These are phyloP conservation scores for Salvia miltiorrhiza DNA, from an alignment of 257 asterid genomes.

Conservation along the genomic window DNA sequence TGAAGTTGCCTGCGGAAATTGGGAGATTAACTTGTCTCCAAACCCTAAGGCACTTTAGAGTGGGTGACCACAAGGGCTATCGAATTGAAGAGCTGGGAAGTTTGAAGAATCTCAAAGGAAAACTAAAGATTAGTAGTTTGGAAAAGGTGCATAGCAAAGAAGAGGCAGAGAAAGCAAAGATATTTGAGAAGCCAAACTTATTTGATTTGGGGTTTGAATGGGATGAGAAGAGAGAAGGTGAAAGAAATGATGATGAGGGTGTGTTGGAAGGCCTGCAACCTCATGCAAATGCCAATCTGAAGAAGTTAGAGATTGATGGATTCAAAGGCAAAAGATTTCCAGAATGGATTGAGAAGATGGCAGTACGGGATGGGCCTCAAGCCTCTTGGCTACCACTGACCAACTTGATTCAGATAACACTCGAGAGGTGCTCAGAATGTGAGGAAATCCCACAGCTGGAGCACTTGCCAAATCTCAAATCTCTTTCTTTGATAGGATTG, in stretches of 20 bases:
- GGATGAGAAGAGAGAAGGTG: not conserved
- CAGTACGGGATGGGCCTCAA: not conserved
- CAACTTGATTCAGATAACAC: not conserved
- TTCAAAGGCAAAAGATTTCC: not conserved
- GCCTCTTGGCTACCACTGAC: too few relatives aligned
- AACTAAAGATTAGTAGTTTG: not conserved
- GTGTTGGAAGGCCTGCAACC: not conserved
- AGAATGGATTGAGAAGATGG: not conserved
- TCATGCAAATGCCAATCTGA: too few relatives aligned
- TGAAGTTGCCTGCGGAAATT: not conserved
- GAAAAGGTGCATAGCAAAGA: not conserved
- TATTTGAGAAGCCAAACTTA: not conserved
- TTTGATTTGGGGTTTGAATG: not conserved
- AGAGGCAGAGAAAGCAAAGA: not conserved
- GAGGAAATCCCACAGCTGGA: not conserved
- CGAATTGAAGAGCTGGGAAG: not conserved
- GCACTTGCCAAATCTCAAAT: slow-evolving; percentile 1
- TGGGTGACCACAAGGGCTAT: not conserved
- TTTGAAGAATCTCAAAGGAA: not conserved
- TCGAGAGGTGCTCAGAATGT: not conserved
- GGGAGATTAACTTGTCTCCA: not conserved
- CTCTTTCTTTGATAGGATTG: not conserved
- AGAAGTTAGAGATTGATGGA: not conserved
- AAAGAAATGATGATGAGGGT: not conserved
- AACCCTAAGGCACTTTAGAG: not conserved